Percentiles rank a stretch among this genome's conserved stretches.
These are phyloP conservation scores for Erucastrum elatum DNA, from an alignment of 345 rosid species.

Conservation along the genomic window DNA sequence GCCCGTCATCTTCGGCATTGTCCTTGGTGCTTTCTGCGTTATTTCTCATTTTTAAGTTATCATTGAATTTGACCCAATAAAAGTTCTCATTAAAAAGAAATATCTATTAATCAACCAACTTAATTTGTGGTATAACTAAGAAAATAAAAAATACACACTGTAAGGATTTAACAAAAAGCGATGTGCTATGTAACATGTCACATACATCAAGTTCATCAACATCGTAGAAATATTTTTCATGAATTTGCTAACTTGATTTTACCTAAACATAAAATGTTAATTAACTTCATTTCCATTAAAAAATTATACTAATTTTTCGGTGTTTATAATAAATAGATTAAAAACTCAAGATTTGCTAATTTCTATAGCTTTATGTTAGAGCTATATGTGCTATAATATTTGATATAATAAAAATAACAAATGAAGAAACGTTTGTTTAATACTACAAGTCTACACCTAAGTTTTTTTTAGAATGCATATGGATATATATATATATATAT, in stretches of 20 bases:
- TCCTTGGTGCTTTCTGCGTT: slow-evolving; percentile 61
- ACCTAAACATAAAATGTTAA: background rate
- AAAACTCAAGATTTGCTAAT: no score
- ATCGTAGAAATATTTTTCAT: background rate
- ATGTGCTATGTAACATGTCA: background rate
- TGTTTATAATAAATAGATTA: background rate
- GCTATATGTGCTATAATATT: no score
- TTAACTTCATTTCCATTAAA: background rate
- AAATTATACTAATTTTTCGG: background rate
- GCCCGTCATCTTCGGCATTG: slow-evolving; percentile 51
- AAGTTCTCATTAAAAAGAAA: background rate
- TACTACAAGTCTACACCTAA: no score
- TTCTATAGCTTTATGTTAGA: no score
- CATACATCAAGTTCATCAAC: background rate
- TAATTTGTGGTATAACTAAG: background rate
- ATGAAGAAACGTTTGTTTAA: no score
- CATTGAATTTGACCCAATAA: background rate
- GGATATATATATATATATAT: no score
- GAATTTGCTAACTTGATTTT: background rate
- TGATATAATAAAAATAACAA: no score
- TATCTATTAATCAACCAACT: background rate
- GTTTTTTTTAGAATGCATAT: no score
- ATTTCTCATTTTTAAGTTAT: background rate
- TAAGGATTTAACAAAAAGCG: no score
- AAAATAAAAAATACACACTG: background rate